Evolutionary conservation across 1,284 basidiomycete species (phyloP).

Genomic region (Sanghuangporus baumii): DNA sequence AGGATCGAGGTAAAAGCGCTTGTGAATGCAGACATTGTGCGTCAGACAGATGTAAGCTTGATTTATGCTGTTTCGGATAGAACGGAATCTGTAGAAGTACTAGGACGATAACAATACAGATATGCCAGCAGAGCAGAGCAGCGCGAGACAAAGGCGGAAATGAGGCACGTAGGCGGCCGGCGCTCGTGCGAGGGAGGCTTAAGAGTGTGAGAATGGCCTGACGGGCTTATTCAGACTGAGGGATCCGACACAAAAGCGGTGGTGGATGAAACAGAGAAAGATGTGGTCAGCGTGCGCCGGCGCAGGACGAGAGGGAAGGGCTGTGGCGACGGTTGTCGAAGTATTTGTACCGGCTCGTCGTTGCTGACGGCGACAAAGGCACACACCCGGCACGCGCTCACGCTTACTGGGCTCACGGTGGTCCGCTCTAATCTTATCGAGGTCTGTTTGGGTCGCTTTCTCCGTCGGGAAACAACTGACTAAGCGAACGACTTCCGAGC

Average conservation of each 20-base stretch:
- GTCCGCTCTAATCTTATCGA: too few species aligned
- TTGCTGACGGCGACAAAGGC: neutral
- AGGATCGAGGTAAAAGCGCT: conserved; percentile 13
- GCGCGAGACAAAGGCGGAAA: neutral
- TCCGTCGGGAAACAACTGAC: too few species aligned
- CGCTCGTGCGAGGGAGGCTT: neutral
- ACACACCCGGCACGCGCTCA: too few species aligned
- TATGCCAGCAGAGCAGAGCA: neutral
- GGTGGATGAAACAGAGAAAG: neutral
- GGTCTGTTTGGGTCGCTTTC: too few species aligned
- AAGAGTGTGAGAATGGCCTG: neutral
- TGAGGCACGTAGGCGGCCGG: neutral
- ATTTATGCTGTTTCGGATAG: neutral
- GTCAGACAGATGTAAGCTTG: neutral
- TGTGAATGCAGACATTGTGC: conserved; percentile 11
- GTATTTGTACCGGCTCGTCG: neutral
- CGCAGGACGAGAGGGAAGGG: neutral
- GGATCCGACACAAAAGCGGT: neutral
- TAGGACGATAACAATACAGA: neutral
- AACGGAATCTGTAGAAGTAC: neutral
- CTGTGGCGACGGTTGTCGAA: neutral
- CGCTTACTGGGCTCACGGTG: too few species aligned
- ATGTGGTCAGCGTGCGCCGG: neutral
- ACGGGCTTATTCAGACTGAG: neutral
- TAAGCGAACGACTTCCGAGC: too few species aligned